Percentiles rank a stretch among this genome's conserved stretches.
Evolutionary conservation across 2,329 filamentous ascomycete genomes (phyloP).

Genomic region (Didymella arachidicola): DNA sequence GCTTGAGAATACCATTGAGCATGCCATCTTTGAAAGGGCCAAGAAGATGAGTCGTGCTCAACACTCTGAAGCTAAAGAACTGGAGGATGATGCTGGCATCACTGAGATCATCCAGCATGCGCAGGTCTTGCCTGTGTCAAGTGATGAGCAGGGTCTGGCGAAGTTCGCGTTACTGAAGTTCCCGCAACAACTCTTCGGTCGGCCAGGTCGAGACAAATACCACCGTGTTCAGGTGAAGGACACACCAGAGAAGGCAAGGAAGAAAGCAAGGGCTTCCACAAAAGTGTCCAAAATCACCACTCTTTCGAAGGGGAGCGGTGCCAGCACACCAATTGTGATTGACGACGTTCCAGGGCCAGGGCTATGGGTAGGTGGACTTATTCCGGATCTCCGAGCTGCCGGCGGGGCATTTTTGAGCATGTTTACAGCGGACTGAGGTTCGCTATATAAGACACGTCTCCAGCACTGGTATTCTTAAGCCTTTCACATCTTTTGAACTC

Average conservation of each 20-base stretch:
- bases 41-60: constrained; percentile 74
- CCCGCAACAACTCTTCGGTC: constrained; percentile 57
- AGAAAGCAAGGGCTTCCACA: constrained; percentile 26
- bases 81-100: constrained; percentile 67
- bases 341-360: background rate
- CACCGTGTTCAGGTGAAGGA: constrained; percentile 36
- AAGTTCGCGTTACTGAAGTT: constrained; percentile 54
- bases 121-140: constrained; percentile 55
- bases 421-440: constrained; percentile 1
- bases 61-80: constrained; percentile 62
- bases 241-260: constrained; percentile 26
- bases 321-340: background rate
- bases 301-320: background rate
- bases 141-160: constrained; percentile 39
- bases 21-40: constrained; percentile 78
- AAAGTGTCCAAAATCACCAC: constrained; percentile 16
- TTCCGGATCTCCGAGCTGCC: background rate
- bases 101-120: constrained; percentile 66
- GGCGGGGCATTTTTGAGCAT: constrained; percentile 13
- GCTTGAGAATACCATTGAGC: constrained; percentile 80
- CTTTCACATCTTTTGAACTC: no score
- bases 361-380: background rate
- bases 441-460: background rate
- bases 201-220: constrained; percentile 40
- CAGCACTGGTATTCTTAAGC: background rate